Conservation (phyloP, 371 early-diverging fungal genomes). For the Cladochytrium tenue region DNA sequence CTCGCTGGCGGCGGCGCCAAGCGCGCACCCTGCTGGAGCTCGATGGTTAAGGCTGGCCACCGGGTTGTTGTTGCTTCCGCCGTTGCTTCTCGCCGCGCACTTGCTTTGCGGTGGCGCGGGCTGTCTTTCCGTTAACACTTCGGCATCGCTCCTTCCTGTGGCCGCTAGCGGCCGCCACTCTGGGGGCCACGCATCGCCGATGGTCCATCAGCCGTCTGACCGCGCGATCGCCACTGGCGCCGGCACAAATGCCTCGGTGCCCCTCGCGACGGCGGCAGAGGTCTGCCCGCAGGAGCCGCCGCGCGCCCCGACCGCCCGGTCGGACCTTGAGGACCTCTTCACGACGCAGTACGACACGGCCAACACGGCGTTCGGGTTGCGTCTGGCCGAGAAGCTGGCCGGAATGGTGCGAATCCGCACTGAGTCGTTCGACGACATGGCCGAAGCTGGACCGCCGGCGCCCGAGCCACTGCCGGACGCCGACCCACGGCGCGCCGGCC, state of each 20-base stretch:
- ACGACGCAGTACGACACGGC: background rate
- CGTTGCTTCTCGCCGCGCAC: no score
- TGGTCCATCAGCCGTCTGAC: no score
- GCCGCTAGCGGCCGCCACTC: no score
- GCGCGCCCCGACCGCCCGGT: background rate
- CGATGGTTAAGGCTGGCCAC: no score
- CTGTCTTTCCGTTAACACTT: no score
- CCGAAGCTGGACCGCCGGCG: background rate
- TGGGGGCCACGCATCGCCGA: no score
- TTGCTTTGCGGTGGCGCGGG: no score
- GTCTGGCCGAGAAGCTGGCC: conserved; percentile 9
- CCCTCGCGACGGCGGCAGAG: background rate
- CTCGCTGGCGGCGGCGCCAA: no score
- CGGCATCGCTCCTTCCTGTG: no score
- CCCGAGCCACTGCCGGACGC: background rate
- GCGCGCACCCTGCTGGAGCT: no score
- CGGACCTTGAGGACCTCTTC: conserved; percentile 4
- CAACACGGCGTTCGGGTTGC: conserved; percentile 9
- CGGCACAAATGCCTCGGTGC: background rate
- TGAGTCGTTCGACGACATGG: conserved; percentile 17
- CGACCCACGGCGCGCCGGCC: conserved; percentile 11
- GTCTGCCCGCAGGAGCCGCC: conserved; percentile 5
- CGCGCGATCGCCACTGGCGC: background rate
- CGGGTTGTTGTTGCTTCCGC: no score
- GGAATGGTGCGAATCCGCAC: conserved; percentile 15